Base-by-base conservation (phyloP, 2,329 filamentous ascomycete genomes). In the Penicillium sp. region DNA sequence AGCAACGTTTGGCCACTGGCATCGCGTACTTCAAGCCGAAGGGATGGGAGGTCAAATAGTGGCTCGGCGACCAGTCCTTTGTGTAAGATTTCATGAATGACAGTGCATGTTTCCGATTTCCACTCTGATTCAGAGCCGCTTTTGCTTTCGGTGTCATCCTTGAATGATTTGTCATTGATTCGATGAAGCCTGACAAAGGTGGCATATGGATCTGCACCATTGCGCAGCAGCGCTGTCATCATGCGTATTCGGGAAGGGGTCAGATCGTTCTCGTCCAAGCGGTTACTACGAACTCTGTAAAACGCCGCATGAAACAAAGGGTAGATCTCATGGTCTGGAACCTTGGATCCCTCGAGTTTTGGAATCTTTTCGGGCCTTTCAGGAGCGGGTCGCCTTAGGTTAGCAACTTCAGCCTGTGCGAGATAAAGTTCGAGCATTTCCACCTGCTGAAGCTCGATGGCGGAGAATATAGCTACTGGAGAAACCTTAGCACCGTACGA, bases 21-120 rank as follows among this genome's bases (percentile, higher is more conserved):
- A 41, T 61, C 57, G 13, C 53, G 57, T 5, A 1, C n/a, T 29
- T 59, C 59, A 24, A 61, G 27, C 9, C 53, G n/a, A 24, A 61
- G 41, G 19, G 52, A 55, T 35, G 59, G 54, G 7, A 61, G 43
- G 3, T 57, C 29, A 26, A 61, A 49, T 14, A 61, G 27, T 59
- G 54, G 59, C 11, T 60, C 52, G 13, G 47, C 33, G 2, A 44
- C 16, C 1, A 27, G 2, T 11, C 27, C 45, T 11, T 10, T 4
- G 1, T 5, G 26, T 13, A 59, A 33, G 7, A 58, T 46, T 13
- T 59, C 50, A 39, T 61, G 59, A 6, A 59, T 48, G 26, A 61
- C 35, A 37, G 52, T 19, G 55, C 59, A 54, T 56, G 35, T 6
- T 57, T 39, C 9, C 61, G 53, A 16, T 39, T 1, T 10, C 35